A percentile compares a stretch with the other conserved stretches of the same genome.
Evolutionary conservation across 2,329 filamentous ascomycete genomes (phyloP).

Genomic region (Rugonectria rugulosa): DNA sequence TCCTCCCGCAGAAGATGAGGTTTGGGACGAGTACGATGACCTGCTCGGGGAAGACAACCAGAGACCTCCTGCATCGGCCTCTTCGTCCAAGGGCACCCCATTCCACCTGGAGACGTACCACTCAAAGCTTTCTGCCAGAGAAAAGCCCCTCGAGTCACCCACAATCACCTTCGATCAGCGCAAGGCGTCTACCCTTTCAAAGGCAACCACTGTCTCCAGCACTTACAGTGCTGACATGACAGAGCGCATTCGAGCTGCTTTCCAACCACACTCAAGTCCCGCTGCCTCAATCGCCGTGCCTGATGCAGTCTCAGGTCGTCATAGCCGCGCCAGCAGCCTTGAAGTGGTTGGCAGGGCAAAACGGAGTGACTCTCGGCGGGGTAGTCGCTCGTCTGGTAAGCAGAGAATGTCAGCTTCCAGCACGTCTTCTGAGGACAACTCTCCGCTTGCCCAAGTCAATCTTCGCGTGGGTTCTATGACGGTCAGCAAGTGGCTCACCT

Average conservation of each 20-base stretch:
- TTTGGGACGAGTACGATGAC: constrained; percentile 96
- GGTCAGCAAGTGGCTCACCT: constrained; percentile 87
- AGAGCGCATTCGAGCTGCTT: constrained; percentile 58
- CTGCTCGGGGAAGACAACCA: constrained; percentile 71
- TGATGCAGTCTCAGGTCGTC: constrained; percentile 45
- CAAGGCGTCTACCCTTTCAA: constrained; percentile 44
- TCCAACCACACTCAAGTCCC: constrained; percentile 52
- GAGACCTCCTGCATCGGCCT: constrained; percentile 58
- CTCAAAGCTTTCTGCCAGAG: constrained; percentile 43
- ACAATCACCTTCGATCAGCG: constrained; percentile 48
- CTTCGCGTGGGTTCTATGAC: constrained; percentile 82
- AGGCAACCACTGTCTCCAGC: constrained; percentile 55
- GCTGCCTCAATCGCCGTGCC: constrained; percentile 51
- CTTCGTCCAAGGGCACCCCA: constrained; percentile 63
- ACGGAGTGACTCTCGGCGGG: constrained; percentile 40
- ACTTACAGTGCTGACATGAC: constrained; percentile 64
- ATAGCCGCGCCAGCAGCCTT: constrained; percentile 31
- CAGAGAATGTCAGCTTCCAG: constrained; percentile 53
- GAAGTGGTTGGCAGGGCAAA: constrained; percentile 32
- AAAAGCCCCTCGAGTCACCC: constrained; percentile 56
- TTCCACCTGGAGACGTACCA: constrained; percentile 63
- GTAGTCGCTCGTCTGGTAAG: constrained; percentile 42
- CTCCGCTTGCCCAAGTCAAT: constrained; percentile 75
- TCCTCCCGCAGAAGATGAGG: constrained; percentile 79
- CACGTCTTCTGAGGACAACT: constrained; percentile 63